A percentile compares a stretch with the other conserved stretches of the same genome.
Evolutionary conservation across 2,329 filamentous ascomycete genomes (phyloP).

Genomic region (Zalaria obscura): DNA sequence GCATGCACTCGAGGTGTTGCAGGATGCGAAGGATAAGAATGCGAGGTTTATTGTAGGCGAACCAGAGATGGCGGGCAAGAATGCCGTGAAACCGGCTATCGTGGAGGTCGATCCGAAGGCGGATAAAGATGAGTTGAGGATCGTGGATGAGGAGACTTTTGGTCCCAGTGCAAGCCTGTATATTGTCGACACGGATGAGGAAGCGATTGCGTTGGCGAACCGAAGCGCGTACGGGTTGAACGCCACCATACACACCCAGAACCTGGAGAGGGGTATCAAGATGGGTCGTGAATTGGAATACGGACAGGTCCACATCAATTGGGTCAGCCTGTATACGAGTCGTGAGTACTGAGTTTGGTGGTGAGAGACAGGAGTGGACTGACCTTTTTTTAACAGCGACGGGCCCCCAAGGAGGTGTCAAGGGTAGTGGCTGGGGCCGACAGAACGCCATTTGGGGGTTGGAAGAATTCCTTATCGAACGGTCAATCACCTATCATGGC

Average conservation of each 20-base stretch:
- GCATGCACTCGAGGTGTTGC: slow-evolving; percentile 15
- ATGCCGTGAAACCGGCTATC: slow-evolving; percentile 9
- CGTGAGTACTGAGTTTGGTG: slow-evolving; percentile 1
- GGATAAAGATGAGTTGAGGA: slow-evolving; percentile 6
- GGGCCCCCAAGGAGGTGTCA: slow-evolving; percentile 13
- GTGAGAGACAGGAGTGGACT: background rate
- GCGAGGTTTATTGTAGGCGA: slow-evolving; percentile 12
- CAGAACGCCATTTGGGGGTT: slow-evolving; percentile 12
- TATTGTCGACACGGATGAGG: slow-evolving; percentile 11
- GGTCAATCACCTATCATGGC: slow-evolving; percentile 20
- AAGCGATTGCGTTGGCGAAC: slow-evolving; percentile 12
- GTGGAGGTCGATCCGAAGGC: slow-evolving; percentile 6
- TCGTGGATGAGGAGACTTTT: slow-evolving; percentile 16
- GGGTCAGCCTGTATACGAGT: slow-evolving; percentile 13
- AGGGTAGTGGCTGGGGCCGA: slow-evolving; percentile 12
- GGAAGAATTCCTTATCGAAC: slow-evolving; percentile 14
- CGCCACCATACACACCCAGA: slow-evolving; percentile 13
- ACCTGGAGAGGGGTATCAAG: slow-evolving; percentile 13
- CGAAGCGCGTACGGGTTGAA: slow-evolving; percentile 14
- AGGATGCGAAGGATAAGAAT: slow-evolving; percentile 12
- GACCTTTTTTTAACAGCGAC: slow-evolving; percentile 4
- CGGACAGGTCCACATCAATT: slow-evolving; percentile 16
- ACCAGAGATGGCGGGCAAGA: slow-evolving; percentile 5
- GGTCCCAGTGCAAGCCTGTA: slow-evolving; percentile 14
- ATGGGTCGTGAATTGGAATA: slow-evolving; percentile 12